These are phyloP conservation scores for Simplicillium aogashimaense DNA, from an alignment of 2,329 filamentous ascomycete genomes.

Conservation along the genomic window DNA sequence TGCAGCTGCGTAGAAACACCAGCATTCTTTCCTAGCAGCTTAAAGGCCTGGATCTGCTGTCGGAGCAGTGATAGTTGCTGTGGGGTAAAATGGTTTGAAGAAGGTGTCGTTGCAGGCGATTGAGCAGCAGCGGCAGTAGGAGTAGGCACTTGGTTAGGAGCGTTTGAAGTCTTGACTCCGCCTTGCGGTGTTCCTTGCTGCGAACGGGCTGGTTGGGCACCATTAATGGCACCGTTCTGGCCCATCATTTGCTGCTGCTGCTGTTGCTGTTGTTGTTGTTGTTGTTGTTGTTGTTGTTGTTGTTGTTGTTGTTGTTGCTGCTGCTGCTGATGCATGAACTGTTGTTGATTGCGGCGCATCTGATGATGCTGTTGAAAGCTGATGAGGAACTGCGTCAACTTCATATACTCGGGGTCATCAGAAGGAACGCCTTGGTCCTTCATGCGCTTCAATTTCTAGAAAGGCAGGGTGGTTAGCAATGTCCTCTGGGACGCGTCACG, in stretches of 20 bases:
- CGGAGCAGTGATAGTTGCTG: constrained; percentile 73
- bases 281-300: constrained; percentile 31
- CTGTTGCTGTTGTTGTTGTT: constrained; percentile 34
- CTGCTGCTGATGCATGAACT: constrained; percentile 59
- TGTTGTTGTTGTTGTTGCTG: constrained; percentile 46
- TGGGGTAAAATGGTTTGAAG: constrained; percentile 54
- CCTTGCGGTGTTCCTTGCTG: constrained; percentile 24
- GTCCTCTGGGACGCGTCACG: not conserved
- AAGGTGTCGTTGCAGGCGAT: constrained; percentile 16
- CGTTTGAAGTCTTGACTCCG: constrained; percentile 17
- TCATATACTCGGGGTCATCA: constrained; percentile 80
- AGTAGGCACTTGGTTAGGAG: constrained; percentile 21
- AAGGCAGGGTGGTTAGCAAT: not conserved
- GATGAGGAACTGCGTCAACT: constrained; percentile 58
- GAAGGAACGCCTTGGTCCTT: constrained; percentile 72
- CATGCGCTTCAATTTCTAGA: constrained; percentile 84
- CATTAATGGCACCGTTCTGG: constrained; percentile 49
- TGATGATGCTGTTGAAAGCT: constrained; percentile 60
- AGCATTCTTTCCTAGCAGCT: constrained; percentile 77
- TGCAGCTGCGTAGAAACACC: constrained; percentile 72
- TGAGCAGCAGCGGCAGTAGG: constrained; percentile 21
- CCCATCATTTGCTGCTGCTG: constrained; percentile 32
- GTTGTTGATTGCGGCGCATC: constrained; percentile 38
- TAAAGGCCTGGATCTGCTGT: constrained; percentile 86
- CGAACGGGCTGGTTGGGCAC: constrained; percentile 28